A percentile compares a stretch with the other conserved stretches of the same genome.
Conservation (phyloP, 306 rosid genomes). For the Prunus mume region DNA sequence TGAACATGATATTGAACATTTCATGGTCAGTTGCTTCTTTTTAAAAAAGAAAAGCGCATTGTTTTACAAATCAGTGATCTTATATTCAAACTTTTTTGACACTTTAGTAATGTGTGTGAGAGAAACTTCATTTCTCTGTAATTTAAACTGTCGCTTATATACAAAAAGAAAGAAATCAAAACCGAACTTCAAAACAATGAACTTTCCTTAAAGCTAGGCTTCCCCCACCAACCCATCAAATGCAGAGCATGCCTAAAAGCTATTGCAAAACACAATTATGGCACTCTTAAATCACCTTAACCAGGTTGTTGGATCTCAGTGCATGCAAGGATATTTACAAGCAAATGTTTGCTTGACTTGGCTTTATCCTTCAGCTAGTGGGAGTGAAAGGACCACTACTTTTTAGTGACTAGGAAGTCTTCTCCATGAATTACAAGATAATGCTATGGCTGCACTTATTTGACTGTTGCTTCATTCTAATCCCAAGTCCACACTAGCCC, state of each 20-base stretch:
- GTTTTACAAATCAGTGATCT: rapidly evolving
- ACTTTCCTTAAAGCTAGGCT: background rate
- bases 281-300: background rate
- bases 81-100: rapidly evolving
- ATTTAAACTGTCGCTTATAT: no score
- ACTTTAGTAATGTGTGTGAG: no score
- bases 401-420: constrained; percentile 20
- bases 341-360: constrained; percentile 1
- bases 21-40: constrained; percentile 6
- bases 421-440: constrained; percentile 12
- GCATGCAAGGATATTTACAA: background rate
- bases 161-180: background rate
- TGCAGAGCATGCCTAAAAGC: constrained; percentile 13
- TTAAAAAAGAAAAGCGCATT: background rate
- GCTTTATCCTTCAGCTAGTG: background rate
- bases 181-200: background rate
- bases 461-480: background rate
- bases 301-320: constrained; percentile 8
- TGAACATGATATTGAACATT: constrained; percentile 32
- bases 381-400: constrained; percentile 20
- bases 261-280: background rate
- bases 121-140: rapidly evolving
- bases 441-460: background rate
- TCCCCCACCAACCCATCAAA: constrained; percentile 12
- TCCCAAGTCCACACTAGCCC: background rate